Evolutionary conservation across 768 basidiomycete species (phyloP), one percentile per base, ranked within the genome.

Genomic region (Cantharellus anzutake): DNA sequence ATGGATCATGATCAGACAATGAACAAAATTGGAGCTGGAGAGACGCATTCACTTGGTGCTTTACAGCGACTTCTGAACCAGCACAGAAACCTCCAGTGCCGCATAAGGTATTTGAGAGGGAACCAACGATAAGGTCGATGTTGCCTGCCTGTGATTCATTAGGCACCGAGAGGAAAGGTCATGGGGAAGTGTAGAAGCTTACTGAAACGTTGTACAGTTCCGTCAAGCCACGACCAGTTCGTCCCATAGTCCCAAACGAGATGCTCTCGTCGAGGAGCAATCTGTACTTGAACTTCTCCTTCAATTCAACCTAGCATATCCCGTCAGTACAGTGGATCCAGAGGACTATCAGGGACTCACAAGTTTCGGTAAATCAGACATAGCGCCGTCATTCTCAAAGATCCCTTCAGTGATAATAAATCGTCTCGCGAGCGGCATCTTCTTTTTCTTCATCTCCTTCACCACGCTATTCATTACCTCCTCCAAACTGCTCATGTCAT

Each of bases 341-440:
- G 11, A 48, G 44, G 11, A 29, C 44, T 29, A 48, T 48, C 44
- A 48, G n/a, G 34, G 2, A 75, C 88, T 61, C 62, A 94, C 92
- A 60, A 98, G 75, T 68, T 86, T 89, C 3, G 94, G 93, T 41
- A 99, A 70, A 71, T 99, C 92, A 57, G 83, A 76, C 80, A 98
- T 90, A 60, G 78, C 80, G 5, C 93, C 96, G 65, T 97, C 91
- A 67, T 83, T 86, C 71, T 97, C 91, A 66, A 96, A 98, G 51
- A 99, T 84, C 44, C 96, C 96, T 68, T 98, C 96, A 0, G 94
- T 92, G 57, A 99, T 80, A 67, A 98, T 98, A 69, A 98, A 99
- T 38, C 88, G 77, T 61, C 93, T 77, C 1, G 91, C 96, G 66
- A 97, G 73, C 1, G 86, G 86, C 1, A 76, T 76, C 52, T 80